Percentiles rank a stretch among this genome's conserved stretches.
phyloP scores from a whole-genome alignment of 257 asterid genomes.

The Ocimum tenuiflorum region DNA sequence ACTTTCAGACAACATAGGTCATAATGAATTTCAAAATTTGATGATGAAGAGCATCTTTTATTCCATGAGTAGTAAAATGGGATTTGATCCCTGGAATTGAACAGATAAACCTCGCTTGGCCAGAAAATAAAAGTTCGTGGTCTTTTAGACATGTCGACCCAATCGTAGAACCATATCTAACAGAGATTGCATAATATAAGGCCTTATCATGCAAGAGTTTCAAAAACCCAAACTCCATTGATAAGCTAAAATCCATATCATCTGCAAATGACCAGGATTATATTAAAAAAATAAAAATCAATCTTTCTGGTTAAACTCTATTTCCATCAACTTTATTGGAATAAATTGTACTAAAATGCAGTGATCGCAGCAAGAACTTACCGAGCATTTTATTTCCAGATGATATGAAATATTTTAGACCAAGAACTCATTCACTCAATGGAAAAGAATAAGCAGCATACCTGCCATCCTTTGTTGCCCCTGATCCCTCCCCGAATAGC shows the following conservation, averaged over 20 bases:
- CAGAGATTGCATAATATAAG: neutral
- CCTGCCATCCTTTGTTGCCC: constrained; percentile 96
- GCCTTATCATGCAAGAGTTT: constrained; percentile 2
- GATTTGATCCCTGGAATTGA: no score
- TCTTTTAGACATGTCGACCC: no score
- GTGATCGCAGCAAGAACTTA: neutral
- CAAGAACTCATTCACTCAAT: neutral
- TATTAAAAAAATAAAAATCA: neutral
- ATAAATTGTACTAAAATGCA: neutral
- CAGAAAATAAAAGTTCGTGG: no score
- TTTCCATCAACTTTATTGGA: neutral
- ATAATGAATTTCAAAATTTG: neutral
- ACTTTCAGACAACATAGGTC: neutral
- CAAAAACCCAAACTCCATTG: neutral
- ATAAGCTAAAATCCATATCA: neutral
- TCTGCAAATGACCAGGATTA: neutral
- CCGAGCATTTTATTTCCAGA: neutral
- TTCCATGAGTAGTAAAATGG: no score
- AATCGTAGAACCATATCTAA: neutral
- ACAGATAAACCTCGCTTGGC: no score
- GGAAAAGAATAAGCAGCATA: constrained; percentile 17
- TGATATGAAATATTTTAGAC: neutral
- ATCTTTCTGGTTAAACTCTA: neutral
- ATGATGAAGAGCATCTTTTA: neutral
- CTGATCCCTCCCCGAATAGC: constrained; percentile 84